phyloP scores from a whole-genome alignment of 495 filamentous ascomycete genomes.

The Aspergillus saccharolyticus region DNA sequence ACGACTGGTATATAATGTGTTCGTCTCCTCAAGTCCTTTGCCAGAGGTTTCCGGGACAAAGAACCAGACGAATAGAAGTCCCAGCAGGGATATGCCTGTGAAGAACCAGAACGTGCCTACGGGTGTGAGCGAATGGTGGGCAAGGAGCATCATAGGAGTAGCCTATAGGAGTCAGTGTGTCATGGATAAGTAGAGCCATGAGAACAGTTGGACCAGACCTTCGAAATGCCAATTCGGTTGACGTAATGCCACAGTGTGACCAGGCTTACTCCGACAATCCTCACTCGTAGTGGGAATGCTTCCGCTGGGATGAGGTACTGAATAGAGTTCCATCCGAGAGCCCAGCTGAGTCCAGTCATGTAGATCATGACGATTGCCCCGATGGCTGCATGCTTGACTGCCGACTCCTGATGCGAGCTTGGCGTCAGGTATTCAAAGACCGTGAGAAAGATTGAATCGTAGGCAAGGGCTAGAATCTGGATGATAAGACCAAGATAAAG shows the following conservation, averaged over 20 bases:
- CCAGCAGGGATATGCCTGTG: conserved; percentile 2
- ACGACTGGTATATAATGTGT: neutral
- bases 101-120: conserved; percentile 3
- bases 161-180: neutral
- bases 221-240: conserved; percentile 1
- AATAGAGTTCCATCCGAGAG: conserved; percentile 17
- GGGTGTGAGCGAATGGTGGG: neutral
- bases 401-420: neutral
- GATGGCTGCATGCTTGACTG: neutral
- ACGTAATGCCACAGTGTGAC: conserved; percentile 1
- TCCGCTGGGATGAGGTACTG: conserved; percentile 16
- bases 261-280: neutral
- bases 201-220: neutral
- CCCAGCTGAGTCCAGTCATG: conserved; percentile 15
- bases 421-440: conserved; percentile 21
- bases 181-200: neutral
- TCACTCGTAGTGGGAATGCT: conserved; percentile 12
- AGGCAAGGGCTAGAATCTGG: conserved; percentile 53
- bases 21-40: conserved; percentile 1
- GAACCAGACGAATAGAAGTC: neutral
- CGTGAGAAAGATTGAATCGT: conserved; percentile 55
- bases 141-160: conserved; percentile 1
- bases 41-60: conserved; percentile 1
- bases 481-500: conserved; percentile 48
- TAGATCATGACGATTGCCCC: conserved; percentile 15